Evolutionary conservation across 208 protist genomes (phyloP), one percentile per base, ranked within the genome.

Genomic region (Crithidia expoeki): DNA sequence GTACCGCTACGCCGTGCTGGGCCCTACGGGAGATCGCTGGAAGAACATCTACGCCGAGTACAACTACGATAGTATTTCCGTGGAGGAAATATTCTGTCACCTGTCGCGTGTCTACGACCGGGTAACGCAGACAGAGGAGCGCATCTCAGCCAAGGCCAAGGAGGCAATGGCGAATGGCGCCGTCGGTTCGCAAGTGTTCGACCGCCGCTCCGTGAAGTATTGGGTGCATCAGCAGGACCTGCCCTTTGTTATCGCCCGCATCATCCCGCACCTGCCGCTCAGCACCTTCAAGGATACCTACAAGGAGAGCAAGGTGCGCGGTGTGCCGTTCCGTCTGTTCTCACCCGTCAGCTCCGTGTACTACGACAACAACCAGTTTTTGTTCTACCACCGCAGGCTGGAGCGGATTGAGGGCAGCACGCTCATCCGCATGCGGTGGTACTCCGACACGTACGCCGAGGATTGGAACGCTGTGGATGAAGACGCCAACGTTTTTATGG

Each of bases 381-480:
- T 95, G 52, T 85, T 94, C 65, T 95, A 94, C 65, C 90, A 95
- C 67, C 78, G 87, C 21, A 80, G 88, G 5, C 83, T 96, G 55
- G 88, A 96, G 79, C 84, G 92, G 21, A 59, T 93, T 2, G 88
- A 96, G 73, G 88, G 85, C 11, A 89, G 83, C 66, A 94, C 88
- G 60, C 82, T 96, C 25, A 95, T 95, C 57, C 89, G 89, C 63
- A 94, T 93, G 83, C 89, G 89, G 55, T 95, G 89, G 88, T 96
- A 95, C 77, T 85, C 85, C 33, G 85, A 90, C 77, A 86, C 82
- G 19, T 86, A 92, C 76, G 83, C 81, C 34, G 60, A 81, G 51
- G 86, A 94, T 74, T 92, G 85, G 88, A 91, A 92, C 73, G 78
- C 75, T 58, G 47, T 94, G 28, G 30, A 55, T n/a, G 64, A 76